phyloP scores from a whole-genome alignment of 169 alveolate genomes.

The Plasmodium blacklocki region DNA sequence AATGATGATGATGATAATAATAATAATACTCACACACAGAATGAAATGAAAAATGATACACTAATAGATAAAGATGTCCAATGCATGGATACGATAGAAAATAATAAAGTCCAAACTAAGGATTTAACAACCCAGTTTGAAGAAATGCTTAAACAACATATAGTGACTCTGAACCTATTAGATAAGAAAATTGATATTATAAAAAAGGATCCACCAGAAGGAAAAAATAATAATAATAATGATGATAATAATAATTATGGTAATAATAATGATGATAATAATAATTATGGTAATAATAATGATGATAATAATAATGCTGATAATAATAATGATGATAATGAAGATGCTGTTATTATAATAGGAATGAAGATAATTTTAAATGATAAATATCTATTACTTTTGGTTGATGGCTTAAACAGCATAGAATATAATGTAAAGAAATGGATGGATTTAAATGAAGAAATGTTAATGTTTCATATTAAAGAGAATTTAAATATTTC shows the following conservation, averaged over 20 bases:
- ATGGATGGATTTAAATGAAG: conserved; percentile 27
- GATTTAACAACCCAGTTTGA: neutral
- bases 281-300: too few relatives aligned
- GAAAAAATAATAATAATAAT: too few relatives aligned
- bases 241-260: neutral
- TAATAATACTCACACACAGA: neutral
- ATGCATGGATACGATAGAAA: neutral
- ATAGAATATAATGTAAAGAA: conserved; percentile 22
- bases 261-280: neutral
- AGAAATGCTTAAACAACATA: conserved; percentile 18
- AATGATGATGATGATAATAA: neutral
- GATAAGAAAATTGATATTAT: conserved; percentile 16
- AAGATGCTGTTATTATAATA: conserved; percentile 34
- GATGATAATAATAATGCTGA: too few relatives aligned
- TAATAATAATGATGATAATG: neutral
- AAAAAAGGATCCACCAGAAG: neutral
- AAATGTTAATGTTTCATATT: conserved; percentile 13
- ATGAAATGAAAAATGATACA: neutral
- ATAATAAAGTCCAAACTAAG: neutral
- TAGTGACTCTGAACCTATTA: conserved; percentile 24
- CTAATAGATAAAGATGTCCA: neutral
- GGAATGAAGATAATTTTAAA: conserved; percentile 24
- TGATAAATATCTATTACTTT: conserved; percentile 17
- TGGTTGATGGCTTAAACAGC: conserved; percentile 53
- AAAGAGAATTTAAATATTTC: neutral